Conservation (phyloP, 2,329 filamentous ascomycete genomes). For the Diplocarpon mali region DNA sequence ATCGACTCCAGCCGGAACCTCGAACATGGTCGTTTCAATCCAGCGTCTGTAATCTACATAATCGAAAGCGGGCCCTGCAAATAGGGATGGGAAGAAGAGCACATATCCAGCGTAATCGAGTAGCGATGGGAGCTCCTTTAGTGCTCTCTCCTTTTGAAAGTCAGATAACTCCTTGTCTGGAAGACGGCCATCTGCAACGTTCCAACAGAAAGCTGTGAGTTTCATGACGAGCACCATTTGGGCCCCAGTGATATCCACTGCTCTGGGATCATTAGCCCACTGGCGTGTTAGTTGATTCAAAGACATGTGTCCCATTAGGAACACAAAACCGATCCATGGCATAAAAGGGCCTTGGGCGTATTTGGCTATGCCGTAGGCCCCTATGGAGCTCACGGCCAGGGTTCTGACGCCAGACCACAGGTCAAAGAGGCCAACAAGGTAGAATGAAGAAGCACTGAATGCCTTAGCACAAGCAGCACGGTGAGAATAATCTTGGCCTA, state of each 20-base stretch:
- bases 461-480: conserved; percentile 5
- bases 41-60: conserved; percentile 86
- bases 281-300: conserved; percentile 79
- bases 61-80: conserved; percentile 88
- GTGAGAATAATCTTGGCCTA: conserved; percentile 29
- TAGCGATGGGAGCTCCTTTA: conserved; percentile 61
- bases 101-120: conserved; percentile 86
- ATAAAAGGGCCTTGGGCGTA: conserved; percentile 82
- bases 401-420: conserved; percentile 79
- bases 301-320: conserved; percentile 93
- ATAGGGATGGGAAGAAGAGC: conserved; percentile 85
- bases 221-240: conserved; percentile 99
- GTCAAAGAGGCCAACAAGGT: conserved; percentile 85
- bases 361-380: conserved; percentile 72
- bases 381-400: conserved; percentile 66
- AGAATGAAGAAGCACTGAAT: conserved; percentile 68
- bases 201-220: conserved; percentile 93
- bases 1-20: conserved; percentile 69
- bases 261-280: conserved; percentile 50
- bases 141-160: conserved; percentile 70
- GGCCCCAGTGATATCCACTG: conserved; percentile 81
- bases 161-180: conserved; percentile 73
- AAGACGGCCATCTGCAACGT: conserved; percentile 82
- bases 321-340: conserved; percentile 94
- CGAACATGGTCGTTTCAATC: conserved; percentile 92